Conservation (phyloP, 169 alveolate species). For the Babesia caballi region DNA sequence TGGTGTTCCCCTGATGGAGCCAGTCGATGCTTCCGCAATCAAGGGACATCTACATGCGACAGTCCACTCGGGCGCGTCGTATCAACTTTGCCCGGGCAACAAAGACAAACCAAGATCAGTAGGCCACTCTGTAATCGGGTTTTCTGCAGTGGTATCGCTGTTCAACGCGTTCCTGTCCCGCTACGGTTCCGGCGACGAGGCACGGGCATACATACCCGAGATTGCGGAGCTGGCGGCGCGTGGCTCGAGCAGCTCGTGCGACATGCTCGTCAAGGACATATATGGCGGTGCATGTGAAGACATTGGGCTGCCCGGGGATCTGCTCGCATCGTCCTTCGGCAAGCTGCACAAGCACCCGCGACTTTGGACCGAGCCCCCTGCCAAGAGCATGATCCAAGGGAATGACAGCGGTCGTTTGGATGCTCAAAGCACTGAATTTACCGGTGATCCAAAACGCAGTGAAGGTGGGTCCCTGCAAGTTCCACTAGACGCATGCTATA, state of each 20-base stretch:
- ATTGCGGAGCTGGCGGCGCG: constrained; percentile 22
- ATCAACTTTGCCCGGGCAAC: not conserved
- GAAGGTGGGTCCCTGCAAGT: too few relatives aligned
- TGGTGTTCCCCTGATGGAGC: not conserved
- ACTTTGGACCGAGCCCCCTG: too few relatives aligned
- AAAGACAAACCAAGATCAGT: not conserved
- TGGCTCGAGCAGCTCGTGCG: constrained; percentile 29
- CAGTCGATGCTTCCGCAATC: not conserved
- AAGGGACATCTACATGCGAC: constrained; percentile 7
- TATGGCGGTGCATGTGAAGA: constrained; percentile 33
- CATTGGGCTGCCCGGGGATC: constrained; percentile 36
- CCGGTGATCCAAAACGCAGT: not conserved
- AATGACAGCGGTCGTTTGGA: too few relatives aligned
- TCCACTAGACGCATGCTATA: too few relatives aligned
- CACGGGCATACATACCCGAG: not conserved
- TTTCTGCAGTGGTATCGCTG: not conserved
- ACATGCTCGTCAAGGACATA: constrained; percentile 40
- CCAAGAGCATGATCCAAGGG: too few relatives aligned
- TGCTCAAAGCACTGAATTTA: too few relatives aligned
- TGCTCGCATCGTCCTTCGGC: constrained; percentile 52
- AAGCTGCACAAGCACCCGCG: constrained; percentile 6
- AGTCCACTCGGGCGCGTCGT: constrained; percentile 7
- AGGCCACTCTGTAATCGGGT: constrained; percentile 51
- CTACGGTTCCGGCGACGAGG: not conserved
- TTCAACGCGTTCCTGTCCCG: constrained; percentile 19